These are phyloP conservation scores for Diplogelasinospora grovesii DNA, from an alignment of 495 filamentous ascomycete genomes.

Conservation along the genomic window DNA sequence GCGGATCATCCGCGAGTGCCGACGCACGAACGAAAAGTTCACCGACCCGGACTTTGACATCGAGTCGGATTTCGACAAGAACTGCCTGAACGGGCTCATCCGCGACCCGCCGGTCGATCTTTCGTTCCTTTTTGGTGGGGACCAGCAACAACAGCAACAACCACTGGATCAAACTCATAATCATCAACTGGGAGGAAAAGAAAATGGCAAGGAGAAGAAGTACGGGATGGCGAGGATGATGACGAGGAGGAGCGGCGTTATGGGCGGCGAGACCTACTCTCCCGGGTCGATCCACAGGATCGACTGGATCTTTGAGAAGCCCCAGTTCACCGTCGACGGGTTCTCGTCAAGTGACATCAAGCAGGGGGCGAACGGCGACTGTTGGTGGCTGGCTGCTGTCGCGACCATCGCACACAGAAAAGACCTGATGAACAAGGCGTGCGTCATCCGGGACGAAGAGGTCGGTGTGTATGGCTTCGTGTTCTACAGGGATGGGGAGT, in stretches of 20 bases:
- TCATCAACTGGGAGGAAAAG: no score
- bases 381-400: conserved; percentile 72
- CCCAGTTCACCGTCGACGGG: conserved; percentile 65
- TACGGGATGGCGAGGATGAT: no score
- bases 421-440: conserved; percentile 60
- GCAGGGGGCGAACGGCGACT: conserved; percentile 52
- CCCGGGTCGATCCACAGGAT: conserved; percentile 22
- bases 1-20: conserved; percentile 65
- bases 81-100: conserved; percentile 24
- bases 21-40: conserved; percentile 69
- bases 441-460: conserved; percentile 60
- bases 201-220: no score
- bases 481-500: conserved; percentile 74
- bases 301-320: conserved; percentile 65
- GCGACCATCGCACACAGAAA: conserved; percentile 63
- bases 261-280: conserved; percentile 8
- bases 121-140: neutral
- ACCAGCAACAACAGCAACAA: conserved; percentile 1
- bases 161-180: no score
- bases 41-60: conserved; percentile 74
- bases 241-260: conserved; percentile 1
- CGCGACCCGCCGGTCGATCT: conserved; percentile 1
- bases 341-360: conserved; percentile 51
- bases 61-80: conserved; percentile 45
- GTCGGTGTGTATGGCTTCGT: conserved; percentile 80